Evolutionary conservation across 2,329 filamentous ascomycete species (phyloP), one percentile per base, ranked within the genome.

Genomic region (Clarireedia paspali): DNA sequence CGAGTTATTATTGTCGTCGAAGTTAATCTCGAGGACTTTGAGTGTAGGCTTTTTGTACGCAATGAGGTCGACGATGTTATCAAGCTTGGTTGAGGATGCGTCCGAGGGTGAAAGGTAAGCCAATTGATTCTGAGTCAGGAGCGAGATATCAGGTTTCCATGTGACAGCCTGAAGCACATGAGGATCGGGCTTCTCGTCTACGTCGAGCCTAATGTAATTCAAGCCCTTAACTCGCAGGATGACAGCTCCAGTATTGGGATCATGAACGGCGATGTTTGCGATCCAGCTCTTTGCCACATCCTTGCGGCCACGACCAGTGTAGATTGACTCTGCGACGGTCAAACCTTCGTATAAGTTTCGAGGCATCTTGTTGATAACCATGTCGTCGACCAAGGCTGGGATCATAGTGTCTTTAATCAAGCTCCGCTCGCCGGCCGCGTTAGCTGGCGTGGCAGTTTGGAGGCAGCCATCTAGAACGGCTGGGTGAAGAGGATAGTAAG

Each of bases 31-130:
- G 0, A 73, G 47, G 9, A 74, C 65, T 2, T 59, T 65, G 2
- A 70, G 60, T 1, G 48, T 42, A 1, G 72, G 71, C 20, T 63
- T 71, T 53, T 69, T 70, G 57, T 74, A 68, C 0, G 66, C 69
- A 1, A 72, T 53, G 0, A 72, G 56, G 42, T 73, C 69, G 5
- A 75, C 49, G 2, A 71, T 56, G 50, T 39, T 55, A 38, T 36
- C 50, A 23, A 53, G n/a, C 6, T 30, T 57, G 36, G 40, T 30
- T 14, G 36, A 36, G 10, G 53, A 36, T 34, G 34, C 24, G n/a
- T 54, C 50, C 3, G 6, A 45, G 3, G 24, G 3, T 17, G 51
- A 20, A 24, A 56, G 26, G 23, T 47, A 39, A 6, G 40, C 17
- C 15, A 55, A n/a, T 15, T 55, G 40, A 6, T 57, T 14, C 44